Conservation (phyloP, 2,329 filamentous ascomycete species). For the Akanthomyces dipterigenus region DNA sequence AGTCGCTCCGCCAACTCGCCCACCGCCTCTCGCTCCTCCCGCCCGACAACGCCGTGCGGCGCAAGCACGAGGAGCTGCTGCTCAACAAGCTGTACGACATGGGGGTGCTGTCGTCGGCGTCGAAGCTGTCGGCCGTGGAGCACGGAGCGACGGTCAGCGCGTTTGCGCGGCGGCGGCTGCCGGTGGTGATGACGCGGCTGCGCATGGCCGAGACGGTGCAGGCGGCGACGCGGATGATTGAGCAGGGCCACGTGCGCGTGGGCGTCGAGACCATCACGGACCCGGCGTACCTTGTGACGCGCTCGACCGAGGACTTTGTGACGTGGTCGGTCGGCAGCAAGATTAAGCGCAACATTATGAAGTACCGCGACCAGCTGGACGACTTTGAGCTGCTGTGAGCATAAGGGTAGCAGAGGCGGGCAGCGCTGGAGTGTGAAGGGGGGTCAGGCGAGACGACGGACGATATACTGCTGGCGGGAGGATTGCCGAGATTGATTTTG, state of each 20-base stretch:
- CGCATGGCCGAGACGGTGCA: constrained; percentile 89
- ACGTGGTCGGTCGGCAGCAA: constrained; percentile 95
- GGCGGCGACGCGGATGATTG: constrained; percentile 78
- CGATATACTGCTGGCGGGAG: background rate
- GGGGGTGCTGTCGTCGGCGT: constrained; percentile 71
- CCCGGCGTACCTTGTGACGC: constrained; percentile 79
- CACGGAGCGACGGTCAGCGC: constrained; percentile 82
- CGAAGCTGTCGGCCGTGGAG: constrained; percentile 79
- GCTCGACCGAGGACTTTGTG: constrained; percentile 91
- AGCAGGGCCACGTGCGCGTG: constrained; percentile 89
- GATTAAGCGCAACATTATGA: constrained; percentile 94
- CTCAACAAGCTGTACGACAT: constrained; percentile 91
- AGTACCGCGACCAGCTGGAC: constrained; percentile 89
- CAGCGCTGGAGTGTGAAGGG: too few species aligned
- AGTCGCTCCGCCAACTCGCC: constrained; percentile 83
- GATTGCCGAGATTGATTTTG: background rate
- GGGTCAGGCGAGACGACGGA: too few species aligned
- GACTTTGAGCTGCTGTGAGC: constrained; percentile 82
- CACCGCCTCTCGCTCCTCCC: constrained; percentile 82
- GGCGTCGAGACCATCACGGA: constrained; percentile 88
- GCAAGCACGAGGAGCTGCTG: constrained; percentile 78
- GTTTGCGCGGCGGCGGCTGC: constrained; percentile 75
- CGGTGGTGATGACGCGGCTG: constrained; percentile 83
- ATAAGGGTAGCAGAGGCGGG: too few species aligned
- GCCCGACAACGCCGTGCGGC: constrained; percentile 66